Evolutionary conservation across 31 red algal genomes (phyloP), one percentile per base, ranked within the genome.

Genomic region (Porphyra umbilicalis): DNA sequence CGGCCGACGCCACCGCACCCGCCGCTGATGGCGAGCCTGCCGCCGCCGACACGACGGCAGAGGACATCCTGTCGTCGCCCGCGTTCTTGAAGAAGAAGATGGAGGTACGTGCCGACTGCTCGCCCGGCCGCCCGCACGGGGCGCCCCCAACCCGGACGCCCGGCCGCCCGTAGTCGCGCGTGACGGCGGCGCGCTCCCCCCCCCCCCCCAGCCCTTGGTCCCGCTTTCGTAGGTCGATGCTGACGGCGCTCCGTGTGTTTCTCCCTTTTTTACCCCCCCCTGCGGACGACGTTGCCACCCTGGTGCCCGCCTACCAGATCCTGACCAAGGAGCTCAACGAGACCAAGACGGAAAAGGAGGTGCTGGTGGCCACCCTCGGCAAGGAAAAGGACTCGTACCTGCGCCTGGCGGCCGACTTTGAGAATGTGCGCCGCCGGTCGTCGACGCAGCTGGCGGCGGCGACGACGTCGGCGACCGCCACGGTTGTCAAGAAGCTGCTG

Each of bases 351-450:
- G 88, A 38, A 35, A 33, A 79, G 9, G 89, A 95, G 77, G 42
- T 44, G 31, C 67, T 71, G 36, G 76, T 44, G 2, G 83, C 85
- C 34, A 91, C 77, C 6, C 35, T 92, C 32, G 79, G 83, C 34
- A 88, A 76, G 32, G 91, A 98, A 79, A 93, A 93, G 76, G 88
- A 89, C 40, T 84, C 77, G 37, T 95, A 93, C 37, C 78, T 98
- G 75, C 93, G 96, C 5, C 79, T 98, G 29, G 90, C 90, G 4
- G 96, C 96, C n/a, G 96, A 98, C 81, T 98, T 95, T 91, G 96
- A 98, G 67, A 98, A 98, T 76, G 96, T 94, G 74, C 82, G 95
- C 36, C 85, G 92, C 76, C 77, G 93, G 78, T 89, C 80, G 36
- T 79, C 88, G 29, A 86, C 78, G 39, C 86, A 93, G 79, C 82